Evolutionary conservation across 768 basidiomycete genomes (phyloP), one percentile per base, ranked within the genome.

Genomic region (Mycena olivaceomarginata): DNA sequence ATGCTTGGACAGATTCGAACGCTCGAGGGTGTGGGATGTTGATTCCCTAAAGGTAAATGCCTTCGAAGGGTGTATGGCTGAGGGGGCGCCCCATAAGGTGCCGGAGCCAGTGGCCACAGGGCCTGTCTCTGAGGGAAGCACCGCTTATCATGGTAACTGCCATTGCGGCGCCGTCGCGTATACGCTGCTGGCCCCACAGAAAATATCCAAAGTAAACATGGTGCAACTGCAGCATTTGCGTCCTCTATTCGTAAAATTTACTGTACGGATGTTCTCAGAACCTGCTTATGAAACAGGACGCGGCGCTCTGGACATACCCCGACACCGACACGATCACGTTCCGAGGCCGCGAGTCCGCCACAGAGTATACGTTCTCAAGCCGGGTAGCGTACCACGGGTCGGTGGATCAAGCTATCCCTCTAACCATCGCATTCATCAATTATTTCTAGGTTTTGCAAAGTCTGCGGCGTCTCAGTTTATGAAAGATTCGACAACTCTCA

Each of bases 151-250:
- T 15, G 73, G 77, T 10, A 67, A 56, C 31, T 78, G 77, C 18
- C 77, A 78, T 13, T 78, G 77, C 65, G 77, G 77, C 9, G 69
- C 72, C 5, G 40, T 78, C 1, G 37, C 20, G 2, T 78, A 71
- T 43, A 48, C 59, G 1, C 15, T 78, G 9, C 25, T 41, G 56
- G 68, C 25, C 46, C 18, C 59, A 6, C 46, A 62, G 16, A 56
- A 62, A 51, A 63, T 78, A 22, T 20, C 67, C 8, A 18, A 10
- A 9, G 74, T 43, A 20, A 20, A 15, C 13, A 11, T 15, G 39
- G n/a, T 75, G 77, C 66, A 78, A 75, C 70, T 78, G 77, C 70
- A 78, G 77, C 65, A 72, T 72, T 39, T 75, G 66, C 22, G 77
- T 57, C 40, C 46, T 11, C 5, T 4, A 31, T 31, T 31, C 31